Conservation (phyloP, 306 rosid species). For the Casuarina equisetifolia region DNA sequence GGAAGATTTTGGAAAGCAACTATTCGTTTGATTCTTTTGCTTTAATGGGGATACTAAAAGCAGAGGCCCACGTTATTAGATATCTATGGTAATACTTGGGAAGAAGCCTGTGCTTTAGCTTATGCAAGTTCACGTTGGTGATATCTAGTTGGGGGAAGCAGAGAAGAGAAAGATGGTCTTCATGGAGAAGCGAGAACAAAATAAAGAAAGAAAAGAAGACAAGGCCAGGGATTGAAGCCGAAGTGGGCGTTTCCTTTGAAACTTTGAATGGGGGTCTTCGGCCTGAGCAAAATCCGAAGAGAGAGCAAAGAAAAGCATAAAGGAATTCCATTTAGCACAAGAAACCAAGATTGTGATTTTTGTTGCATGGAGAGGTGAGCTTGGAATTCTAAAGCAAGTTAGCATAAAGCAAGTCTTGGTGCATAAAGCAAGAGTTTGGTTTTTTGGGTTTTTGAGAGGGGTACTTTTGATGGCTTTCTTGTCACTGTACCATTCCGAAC, state of each 20-base stretch:
- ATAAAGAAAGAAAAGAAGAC: slow-evolving; percentile 31
- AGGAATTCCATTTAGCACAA: slow-evolving; percentile 69
- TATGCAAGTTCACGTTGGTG: slow-evolving; percentile 3
- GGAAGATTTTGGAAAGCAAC: slow-evolving; percentile 44
- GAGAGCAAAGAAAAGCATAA: slow-evolving; percentile 57
- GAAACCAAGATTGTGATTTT: slow-evolving; percentile 48
- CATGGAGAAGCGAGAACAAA: slow-evolving; percentile 38
- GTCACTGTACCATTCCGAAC: slow-evolving; percentile 19
- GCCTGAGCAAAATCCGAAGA: slow-evolving; percentile 38
- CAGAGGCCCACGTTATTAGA: slow-evolving; percentile 30
- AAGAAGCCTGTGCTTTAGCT: slow-evolving; percentile 4
- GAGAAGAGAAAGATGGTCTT: slow-evolving; percentile 36
- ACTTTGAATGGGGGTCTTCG: slow-evolving; percentile 38
- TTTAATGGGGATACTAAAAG: slow-evolving; percentile 47
- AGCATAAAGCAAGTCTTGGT: slow-evolving; percentile 44
- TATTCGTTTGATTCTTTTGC: slow-evolving; percentile 32
- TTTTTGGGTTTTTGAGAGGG: slow-evolving; percentile 6
- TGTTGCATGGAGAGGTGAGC: slow-evolving; percentile 58
- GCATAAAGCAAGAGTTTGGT: slow-evolving; percentile 46
- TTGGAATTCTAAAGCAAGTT: slow-evolving; percentile 66
- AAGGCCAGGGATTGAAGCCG: slow-evolving; percentile 31
- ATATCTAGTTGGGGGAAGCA: not conserved
- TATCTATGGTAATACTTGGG: slow-evolving; percentile 15
- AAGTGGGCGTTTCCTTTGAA: slow-evolving; percentile 32
- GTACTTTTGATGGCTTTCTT: slow-evolving; percentile 49